phyloP scores from a whole-genome alignment of 2,329 filamentous ascomycete genomes.

The Trichoderma simmonsii region DNA sequence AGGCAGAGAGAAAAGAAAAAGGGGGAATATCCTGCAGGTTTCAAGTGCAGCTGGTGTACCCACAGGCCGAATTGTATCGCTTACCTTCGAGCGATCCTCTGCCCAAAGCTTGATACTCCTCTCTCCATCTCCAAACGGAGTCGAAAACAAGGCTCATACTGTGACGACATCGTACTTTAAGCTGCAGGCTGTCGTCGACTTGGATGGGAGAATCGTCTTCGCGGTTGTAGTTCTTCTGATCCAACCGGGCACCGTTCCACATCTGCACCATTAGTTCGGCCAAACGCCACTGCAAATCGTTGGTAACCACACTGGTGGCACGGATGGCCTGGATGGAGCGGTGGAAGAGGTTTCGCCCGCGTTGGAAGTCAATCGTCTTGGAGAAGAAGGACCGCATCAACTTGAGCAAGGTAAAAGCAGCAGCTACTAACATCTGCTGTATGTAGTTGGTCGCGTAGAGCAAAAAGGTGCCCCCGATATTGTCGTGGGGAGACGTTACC shows the following conservation, averaged over 20 bases:
- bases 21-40: constrained; percentile 2
- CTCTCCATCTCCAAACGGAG: constrained; percentile 81
- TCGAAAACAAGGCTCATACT: constrained; percentile 85
- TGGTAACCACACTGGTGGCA: constrained; percentile 69
- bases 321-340: constrained; percentile 68
- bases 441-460: constrained; percentile 72
- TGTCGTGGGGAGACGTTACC: constrained; percentile 44
- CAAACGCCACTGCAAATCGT: constrained; percentile 75
- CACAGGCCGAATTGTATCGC: constrained; percentile 30
- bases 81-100: constrained; percentile 69
- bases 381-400: constrained; percentile 75
- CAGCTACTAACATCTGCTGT: constrained; percentile 81
- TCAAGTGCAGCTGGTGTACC: constrained; percentile 18
- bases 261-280: constrained; percentile 85
- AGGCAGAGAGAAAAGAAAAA: constrained; percentile 25
- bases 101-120: constrained; percentile 71
- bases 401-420: constrained; percentile 73
- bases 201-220: constrained; percentile 48
- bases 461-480: constrained; percentile 53
- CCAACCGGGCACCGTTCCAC: constrained; percentile 68
- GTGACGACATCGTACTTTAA: constrained; percentile 79
- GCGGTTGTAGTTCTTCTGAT: constrained; percentile 47
- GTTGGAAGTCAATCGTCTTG: constrained; percentile 65
- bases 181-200: constrained; percentile 69
- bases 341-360: constrained; percentile 67